These are phyloP conservation scores for Solanum arcanum DNA, from an alignment of 257 asterid species.

Conservation along the genomic window DNA sequence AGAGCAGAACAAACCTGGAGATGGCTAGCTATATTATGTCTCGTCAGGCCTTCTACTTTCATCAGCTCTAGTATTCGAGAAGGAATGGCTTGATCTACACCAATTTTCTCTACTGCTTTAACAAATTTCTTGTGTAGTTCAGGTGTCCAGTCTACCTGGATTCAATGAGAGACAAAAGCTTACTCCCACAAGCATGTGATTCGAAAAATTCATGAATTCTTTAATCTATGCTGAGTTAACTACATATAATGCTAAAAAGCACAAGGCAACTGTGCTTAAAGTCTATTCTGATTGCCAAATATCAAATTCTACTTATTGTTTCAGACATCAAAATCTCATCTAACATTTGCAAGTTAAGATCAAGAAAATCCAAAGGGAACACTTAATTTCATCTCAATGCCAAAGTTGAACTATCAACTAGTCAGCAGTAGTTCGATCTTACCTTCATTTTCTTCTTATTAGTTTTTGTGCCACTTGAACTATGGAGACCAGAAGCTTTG, in stretches of 20 bases:
- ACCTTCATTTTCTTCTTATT: conserved; percentile 34
- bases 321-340: neutral
- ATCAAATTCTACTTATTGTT: neutral
- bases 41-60: conserved; percentile 43
- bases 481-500: conserved; percentile 4
- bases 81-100: conserved; percentile 49
- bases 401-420: neutral
- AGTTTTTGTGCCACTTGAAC: conserved; percentile 19
- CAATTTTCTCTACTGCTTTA: conserved; percentile 40
- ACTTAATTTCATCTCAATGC: too few relatives aligned
- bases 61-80: conserved; percentile 41
- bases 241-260: neutral
- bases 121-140: conserved; percentile 44
- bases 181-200: neutral
- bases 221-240: neutral
- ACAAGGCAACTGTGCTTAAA: neutral
- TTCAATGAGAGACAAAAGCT: neutral
- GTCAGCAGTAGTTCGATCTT: neutral
- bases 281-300: neutral
- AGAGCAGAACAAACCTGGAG: conserved; percentile 24
- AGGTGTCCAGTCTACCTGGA: conserved; percentile 45
- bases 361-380: neutral
- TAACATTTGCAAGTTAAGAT: neutral
- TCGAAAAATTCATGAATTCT: neutral
- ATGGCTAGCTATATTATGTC: conserved; percentile 47